Base-by-base conservation (phyloP, 106 monocot genomes). In the Dioscorea zingiberensis region DNA sequence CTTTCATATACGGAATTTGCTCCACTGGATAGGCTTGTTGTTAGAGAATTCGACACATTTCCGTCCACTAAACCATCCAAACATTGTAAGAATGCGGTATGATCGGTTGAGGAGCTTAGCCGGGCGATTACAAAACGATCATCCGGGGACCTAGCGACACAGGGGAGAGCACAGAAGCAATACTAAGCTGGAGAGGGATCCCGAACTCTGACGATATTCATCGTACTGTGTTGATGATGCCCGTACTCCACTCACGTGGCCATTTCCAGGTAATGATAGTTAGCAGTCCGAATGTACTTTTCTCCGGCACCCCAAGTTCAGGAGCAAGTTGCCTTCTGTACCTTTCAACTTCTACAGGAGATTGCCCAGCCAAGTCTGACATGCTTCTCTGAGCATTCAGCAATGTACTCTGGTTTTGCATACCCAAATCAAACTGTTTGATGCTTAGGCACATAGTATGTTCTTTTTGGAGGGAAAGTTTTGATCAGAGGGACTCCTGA, bases 231-330 rank as follows among this genome's bases (percentile, higher is more conserved):
- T 51, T 71, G 49, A 47, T 53, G 2, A 7, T 23, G n/a, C 49
- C 70, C 24, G 61, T 71, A 5, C 13, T 49, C 21, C 61, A 61
- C 13, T 71, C n/a, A 30, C 26, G 71, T 71, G 29, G 23, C 69
- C 69, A 17, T 60, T 71, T 21, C n/a, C 60, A 71, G 62, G 71
- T 71, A 27, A 29, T 62, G 13, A 49, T 47, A 25, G 48, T 71
- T n/a, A n/a, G 61, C 0, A n/a, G 19, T 62, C 21, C 60, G 61
- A 13, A 25, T 61, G 61, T 61, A 19, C 71, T n/a, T 21, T 71
- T 6, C 71, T 71, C 19, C 71, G 71, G 1, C 71, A 71, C 47
- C 71, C 71, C 21, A 71, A 17, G 49, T 71, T 71, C 53, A 62
- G 71, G 61, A 48, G 19, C 51, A 71, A 28, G 27, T 48, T 61